Base-by-base conservation (phyloP, 352 stramenopile genomes). In the Phytophthora tentaculata region DNA sequence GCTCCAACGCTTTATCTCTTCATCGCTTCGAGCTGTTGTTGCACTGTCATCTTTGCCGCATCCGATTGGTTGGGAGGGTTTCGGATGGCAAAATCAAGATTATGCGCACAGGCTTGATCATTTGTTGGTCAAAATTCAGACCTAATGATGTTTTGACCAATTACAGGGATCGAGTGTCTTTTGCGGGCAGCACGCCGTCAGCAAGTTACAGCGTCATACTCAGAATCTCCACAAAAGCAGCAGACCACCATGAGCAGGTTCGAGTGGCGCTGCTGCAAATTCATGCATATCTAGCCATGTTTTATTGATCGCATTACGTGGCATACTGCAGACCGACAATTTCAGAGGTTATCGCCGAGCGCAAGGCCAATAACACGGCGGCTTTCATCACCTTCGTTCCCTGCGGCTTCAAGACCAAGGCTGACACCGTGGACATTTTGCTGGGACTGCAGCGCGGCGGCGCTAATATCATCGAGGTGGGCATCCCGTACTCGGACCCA, bases 401-500 rank as follows among this genome's bases (percentile, higher is more conserved):
- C 29, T 98, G 96, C 61, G 97, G 94, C 49, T 99, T 95, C 83
- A 98, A 98, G 68, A 91, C 69, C 43, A 94, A 89, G 74, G 85
- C 88, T 71, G 96, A 99, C 82, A 99, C 98, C 6, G 95, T 98
- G 48, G 83, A 97, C 10, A 96, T 99, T 52, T 75, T 99, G 29
- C 80, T 99, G 32, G 97, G 90, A 23, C 93, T 99, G 69, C 87
- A 99, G 84, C 91, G 95, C 52, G 97, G 97, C 47, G 98, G 98
- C 44, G 92, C 97, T 23, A 91, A 98, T 60, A 91, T 99, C 53
- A 99, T 99, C 60, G 98, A 96, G 75, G 83, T 95, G 26, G 97
- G 97, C 26, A 90, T 99, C 10, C 98, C 98, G 24, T 99, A 99
- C 91, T 99, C 97, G 55, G 98, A 99, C 79, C 98, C 98, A 26